These are phyloP conservation scores for Trichoderma sp. DNA, from an alignment of 2,329 filamentous ascomycete genomes.

Conservation along the genomic window DNA sequence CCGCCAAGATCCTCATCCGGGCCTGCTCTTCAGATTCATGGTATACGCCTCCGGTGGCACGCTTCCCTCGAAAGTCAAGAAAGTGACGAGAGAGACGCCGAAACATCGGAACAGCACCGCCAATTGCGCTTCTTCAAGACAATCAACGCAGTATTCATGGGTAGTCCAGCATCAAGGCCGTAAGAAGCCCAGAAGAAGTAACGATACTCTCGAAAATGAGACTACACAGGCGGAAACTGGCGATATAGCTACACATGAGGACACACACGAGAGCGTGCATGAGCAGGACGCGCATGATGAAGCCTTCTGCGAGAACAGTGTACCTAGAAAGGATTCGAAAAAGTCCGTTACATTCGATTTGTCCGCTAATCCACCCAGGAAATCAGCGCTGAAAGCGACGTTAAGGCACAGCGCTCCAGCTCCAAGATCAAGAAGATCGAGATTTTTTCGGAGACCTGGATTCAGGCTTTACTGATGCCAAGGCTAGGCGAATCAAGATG, in stretches of 20 bases:
- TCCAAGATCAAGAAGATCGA: background rate
- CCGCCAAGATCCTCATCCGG: background rate
- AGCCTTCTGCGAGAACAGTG: background rate
- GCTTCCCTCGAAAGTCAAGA: slow-evolving; percentile 1
- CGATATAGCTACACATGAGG: background rate
- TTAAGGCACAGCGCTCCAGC: background rate
- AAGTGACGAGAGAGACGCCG: slow-evolving; percentile 8
- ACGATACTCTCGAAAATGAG: background rate
- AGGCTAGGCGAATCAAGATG: background rate
- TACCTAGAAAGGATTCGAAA: background rate
- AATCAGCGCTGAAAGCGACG: background rate
- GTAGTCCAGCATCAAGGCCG: background rate
- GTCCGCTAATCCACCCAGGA: background rate
- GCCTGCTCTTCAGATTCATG: background rate
- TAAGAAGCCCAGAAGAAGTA: background rate
- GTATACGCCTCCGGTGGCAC: background rate
- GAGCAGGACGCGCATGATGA: background rate
- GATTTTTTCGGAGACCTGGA: too few relatives aligned
- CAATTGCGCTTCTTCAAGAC: background rate
- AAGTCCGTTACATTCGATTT: background rate
- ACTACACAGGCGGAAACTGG: background rate
- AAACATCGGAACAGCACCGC: background rate
- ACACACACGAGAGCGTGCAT: background rate
- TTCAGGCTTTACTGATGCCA: background rate
- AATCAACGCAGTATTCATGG: slow-evolving; percentile 11